Conservation (phyloP, 2,329 filamentous ascomycete species). For the Coniochaeta prunicola region DNA sequence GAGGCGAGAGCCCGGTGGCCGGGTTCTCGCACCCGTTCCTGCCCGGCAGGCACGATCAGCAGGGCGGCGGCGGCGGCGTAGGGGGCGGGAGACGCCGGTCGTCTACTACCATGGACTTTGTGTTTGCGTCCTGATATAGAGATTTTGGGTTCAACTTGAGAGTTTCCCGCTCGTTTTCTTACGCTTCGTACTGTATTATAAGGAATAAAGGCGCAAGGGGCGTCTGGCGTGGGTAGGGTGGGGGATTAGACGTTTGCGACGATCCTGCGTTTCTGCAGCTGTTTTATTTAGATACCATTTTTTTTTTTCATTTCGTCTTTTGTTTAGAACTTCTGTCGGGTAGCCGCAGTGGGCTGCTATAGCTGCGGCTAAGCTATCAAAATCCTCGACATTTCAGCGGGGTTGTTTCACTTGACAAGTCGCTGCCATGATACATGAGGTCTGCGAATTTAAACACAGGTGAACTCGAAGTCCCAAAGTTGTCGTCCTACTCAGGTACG, state of each 20-base stretch:
- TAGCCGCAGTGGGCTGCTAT: neutral
- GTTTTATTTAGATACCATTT: neutral
- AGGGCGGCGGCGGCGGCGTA: no score
- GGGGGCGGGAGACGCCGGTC: neutral
- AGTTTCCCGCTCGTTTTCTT: no score
- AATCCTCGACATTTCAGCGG: neutral
- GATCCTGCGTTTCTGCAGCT: neutral
- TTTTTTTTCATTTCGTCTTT: neutral
- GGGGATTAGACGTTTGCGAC: neutral
- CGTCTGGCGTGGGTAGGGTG: neutral
- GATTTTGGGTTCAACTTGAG: no score
- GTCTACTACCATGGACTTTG: neutral
- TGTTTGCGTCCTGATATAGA: neutral
- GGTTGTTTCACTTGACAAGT: neutral
- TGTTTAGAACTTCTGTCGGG: neutral
- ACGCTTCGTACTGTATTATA: neutral
- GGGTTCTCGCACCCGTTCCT: neutral
- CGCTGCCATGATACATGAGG: no score
- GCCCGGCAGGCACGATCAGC: neutral
- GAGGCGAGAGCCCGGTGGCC: neutral
- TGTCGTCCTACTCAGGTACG: neutral
- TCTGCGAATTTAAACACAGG: no score
- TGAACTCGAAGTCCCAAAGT: no score
- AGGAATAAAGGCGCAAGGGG: neutral
- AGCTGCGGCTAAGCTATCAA: neutral